Evolutionary conservation across 2,329 filamentous ascomycete species (phyloP).

Genomic region (Penicillium sp.): DNA sequence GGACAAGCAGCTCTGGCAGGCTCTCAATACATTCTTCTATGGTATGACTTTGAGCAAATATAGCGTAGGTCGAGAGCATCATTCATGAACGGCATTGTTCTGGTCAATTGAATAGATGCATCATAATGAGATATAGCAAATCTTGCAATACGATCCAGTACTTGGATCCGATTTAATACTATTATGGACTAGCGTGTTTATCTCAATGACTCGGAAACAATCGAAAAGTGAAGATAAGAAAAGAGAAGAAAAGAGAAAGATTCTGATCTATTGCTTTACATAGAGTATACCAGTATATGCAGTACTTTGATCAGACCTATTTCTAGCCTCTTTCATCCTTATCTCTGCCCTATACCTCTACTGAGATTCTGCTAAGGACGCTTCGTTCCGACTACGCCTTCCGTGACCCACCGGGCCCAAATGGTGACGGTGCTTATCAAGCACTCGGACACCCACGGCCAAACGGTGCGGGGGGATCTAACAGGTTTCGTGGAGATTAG

Average conservation of each 20-base stretch:
- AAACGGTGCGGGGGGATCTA: conserved; percentile 14
- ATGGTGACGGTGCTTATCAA: conserved; percentile 23
- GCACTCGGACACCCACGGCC: conserved; percentile 13
- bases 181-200: background rate
- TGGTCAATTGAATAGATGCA: background rate
- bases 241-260: background rate
- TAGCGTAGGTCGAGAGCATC: too few relatives aligned
- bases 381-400: background rate
- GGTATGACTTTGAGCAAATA: background rate
- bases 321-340: background rate
- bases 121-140: background rate
- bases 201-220: background rate
- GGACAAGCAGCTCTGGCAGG: too few relatives aligned
- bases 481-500: conserved; percentile 9
- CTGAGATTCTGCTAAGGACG: background rate
- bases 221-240: background rate
- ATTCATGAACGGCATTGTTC: too few relatives aligned
- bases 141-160: background rate
- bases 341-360: conserved; percentile 4
- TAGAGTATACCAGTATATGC: background rate
- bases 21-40: background rate
- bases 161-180: background rate
- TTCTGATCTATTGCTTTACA: background rate
- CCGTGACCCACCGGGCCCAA: conserved; percentile 1
- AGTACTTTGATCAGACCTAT: background rate